Base-by-base conservation (phyloP, 768 basidiomycete species). In the Lactarius akahatsu region DNA sequence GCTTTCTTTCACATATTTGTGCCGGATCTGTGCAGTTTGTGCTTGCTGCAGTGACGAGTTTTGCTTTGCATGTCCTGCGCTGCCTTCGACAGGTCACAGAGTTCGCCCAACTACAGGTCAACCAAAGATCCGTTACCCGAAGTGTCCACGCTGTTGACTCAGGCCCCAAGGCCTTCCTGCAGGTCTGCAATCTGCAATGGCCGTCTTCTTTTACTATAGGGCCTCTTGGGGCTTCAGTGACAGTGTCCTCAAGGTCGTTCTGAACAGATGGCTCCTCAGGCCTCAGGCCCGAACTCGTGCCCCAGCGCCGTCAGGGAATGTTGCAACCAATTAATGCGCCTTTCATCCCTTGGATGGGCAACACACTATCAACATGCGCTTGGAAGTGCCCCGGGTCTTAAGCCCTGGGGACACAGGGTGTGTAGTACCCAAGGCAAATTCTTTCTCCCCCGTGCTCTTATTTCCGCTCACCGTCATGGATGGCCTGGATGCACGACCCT, bases 401-500 rank as follows among this genome's bases (percentile, higher is more conserved):
- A 38, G 36, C 1, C 36, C 36, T 11, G 36, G 36, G 13, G 11
- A 3, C 11, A 4, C 36, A 38, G 3, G 11, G 34, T 36, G 10
- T 11, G 34, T 36, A 36, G 34, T 36, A 38, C 11, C 36, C 10
- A 13, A 38, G 3, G 36, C 11, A 38, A 11, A 13, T 18, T 23
- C 40, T 28, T 7, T 11, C 18, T 34, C 36, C 23, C 6, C 36
- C 26, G 8, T 15, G n/a, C 2, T 4, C 30, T 30, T 2, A 32
- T 5, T 20, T 11, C 9, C 16, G 30, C 47, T 58, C 38, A 40
- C 32, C 28, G 2, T 55, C 32, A 34, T 34, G 34, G 30, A 77
- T 94, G 92, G 92, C 92, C 92, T 23, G 88, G 90, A 57, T 88
- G 90, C 67, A 91, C 91, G 26, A 93, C 34, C 34, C 9, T 32